Evolutionary conservation across 2,329 filamentous ascomycete genomes (phyloP), one percentile per base, ranked within the genome.

Genomic region (Sordariomycetes sp.): DNA sequence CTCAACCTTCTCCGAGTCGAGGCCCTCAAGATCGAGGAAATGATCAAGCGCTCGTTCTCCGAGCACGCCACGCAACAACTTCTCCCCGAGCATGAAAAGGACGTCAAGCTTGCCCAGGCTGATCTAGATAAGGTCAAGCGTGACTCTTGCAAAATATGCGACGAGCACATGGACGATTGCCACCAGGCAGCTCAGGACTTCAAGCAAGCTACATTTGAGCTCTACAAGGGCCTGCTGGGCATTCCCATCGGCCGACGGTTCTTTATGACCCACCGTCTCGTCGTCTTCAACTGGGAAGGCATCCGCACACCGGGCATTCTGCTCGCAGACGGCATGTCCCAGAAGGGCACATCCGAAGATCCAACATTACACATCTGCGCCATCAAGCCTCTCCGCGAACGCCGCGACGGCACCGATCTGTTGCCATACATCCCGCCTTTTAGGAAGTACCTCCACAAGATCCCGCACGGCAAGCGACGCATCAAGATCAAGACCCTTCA

Each of bases 21-120:
- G 57, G 92, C 92, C 3, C 63, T 98, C 44, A 96, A 95, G 64
- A 96, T 98, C 46, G 92, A 98, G 56, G 92, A 98, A 60, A 98
- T 98, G 92, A 98, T 98, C 66, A 98, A 98, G 70, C 82, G 92
- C 44, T 95, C 88, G 56, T 98, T 98, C 67, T 95, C 90, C 34
- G 92, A 98, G 57, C 92, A 98, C 58, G 90, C 90, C 17, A 96
- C 90, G 0, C 92, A 98, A 53, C 88, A 93, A 41, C 63, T 96
- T 10, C 67, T 96, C 2, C 92, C 92, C 0, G 88, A 96, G 57
- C 90, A 96, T 48, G 88, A 98, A 59, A 94, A 94, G 58, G 83
- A 87, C 38, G 86, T 98, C 40, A 87, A 90, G 54, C 47, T 94
- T 3, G 93, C 88, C 0, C 88, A 98, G 55, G 88, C 86, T 4